A percentile compares a stretch with the other conserved stretches of the same genome.
phyloP scores from a whole-genome alignment of 345 rosid species.

The Populus nigra region DNA sequence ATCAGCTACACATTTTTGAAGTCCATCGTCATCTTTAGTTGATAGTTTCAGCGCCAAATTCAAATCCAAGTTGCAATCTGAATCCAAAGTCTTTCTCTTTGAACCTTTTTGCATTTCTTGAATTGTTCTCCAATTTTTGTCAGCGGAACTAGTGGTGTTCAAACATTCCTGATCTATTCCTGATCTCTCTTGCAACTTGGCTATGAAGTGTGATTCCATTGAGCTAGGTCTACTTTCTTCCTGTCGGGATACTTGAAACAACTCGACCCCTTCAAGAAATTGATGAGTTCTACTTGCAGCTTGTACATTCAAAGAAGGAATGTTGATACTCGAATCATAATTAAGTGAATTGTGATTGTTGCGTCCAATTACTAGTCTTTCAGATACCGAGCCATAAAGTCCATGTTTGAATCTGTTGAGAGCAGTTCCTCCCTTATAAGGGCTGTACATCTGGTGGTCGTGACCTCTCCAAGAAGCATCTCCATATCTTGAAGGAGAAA shows the following conservation, averaged over 20 bases:
- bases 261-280: constrained; percentile 32
- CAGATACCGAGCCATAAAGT: constrained; percentile 32
- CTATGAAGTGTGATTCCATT: constrained; percentile 16
- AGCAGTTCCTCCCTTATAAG: constrained; percentile 25
- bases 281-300: constrained; percentile 20
- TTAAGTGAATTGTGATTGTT: constrained; percentile 28
- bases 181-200: constrained; percentile 18
- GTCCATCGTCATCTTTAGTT: constrained; percentile 15
- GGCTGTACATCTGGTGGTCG: constrained; percentile 22
- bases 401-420: constrained; percentile 27
- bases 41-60: constrained; percentile 57
- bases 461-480: constrained; percentile 44
- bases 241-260: constrained; percentile 32
- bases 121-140: constrained; percentile 1
- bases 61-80: constrained; percentile 51
- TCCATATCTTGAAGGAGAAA: constrained; percentile 36
- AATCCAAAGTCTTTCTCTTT: constrained; percentile 44
- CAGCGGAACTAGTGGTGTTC: neutral
- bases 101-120: constrained; percentile 24
- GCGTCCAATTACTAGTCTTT: constrained; percentile 27
- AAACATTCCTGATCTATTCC: constrained; percentile 16
- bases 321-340: constrained; percentile 21
- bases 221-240: constrained; percentile 21
- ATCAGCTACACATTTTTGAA: constrained; percentile 6
- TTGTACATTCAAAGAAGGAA: constrained; percentile 14